These are phyloP conservation scores for Thecaphora thlaspeos DNA, from an alignment of 1,284 basidiomycete genomes.

Conservation along the genomic window DNA sequence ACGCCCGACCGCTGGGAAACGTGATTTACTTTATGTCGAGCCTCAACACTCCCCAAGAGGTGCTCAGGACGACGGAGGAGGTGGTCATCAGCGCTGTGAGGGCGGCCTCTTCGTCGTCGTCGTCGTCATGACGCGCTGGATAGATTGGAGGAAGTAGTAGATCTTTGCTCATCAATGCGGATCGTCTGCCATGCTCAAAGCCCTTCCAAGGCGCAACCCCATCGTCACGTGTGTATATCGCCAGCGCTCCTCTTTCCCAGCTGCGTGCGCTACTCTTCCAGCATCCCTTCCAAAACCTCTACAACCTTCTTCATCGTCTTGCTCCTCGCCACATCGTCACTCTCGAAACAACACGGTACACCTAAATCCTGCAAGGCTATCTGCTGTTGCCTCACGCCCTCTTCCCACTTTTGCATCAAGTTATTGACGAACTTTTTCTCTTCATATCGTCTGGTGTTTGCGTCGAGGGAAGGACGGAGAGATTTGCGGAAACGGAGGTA, in stretches of 20 bases:
- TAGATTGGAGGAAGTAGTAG: too few relatives aligned
- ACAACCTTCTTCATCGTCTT: constrained; percentile 19
- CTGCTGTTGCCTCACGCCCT: constrained; percentile 12
- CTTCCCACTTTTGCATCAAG: constrained; percentile 14
- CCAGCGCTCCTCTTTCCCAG: too few relatives aligned
- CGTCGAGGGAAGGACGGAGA: constrained; percentile 9
- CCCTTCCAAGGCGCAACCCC: too few relatives aligned
- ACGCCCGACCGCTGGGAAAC: constrained; percentile 86
- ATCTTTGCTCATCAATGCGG: too few relatives aligned
- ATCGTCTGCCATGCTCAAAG: too few relatives aligned
- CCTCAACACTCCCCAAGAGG: constrained; percentile 67
- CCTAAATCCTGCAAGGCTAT: constrained; percentile 7
- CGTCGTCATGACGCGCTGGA: too few relatives aligned
- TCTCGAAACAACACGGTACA: constrained; percentile 7
- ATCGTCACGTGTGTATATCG: too few relatives aligned
- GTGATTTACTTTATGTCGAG: constrained; percentile 93
- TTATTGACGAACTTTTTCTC: constrained; percentile 4
- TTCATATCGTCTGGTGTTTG: constrained; percentile 8
- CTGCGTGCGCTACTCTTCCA: constrained; percentile 8
- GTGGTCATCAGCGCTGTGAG: constrained; percentile 7
- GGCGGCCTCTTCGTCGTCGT: too few relatives aligned
- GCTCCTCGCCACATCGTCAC: constrained; percentile 4
- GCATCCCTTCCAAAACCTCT: constrained; percentile 17
- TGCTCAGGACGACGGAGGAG: constrained; percentile 48
- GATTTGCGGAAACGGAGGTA: constrained; percentile 12